Conservation (phyloP, 2,329 filamentous ascomycete species). For the Aspergillus viridinutans region DNA sequence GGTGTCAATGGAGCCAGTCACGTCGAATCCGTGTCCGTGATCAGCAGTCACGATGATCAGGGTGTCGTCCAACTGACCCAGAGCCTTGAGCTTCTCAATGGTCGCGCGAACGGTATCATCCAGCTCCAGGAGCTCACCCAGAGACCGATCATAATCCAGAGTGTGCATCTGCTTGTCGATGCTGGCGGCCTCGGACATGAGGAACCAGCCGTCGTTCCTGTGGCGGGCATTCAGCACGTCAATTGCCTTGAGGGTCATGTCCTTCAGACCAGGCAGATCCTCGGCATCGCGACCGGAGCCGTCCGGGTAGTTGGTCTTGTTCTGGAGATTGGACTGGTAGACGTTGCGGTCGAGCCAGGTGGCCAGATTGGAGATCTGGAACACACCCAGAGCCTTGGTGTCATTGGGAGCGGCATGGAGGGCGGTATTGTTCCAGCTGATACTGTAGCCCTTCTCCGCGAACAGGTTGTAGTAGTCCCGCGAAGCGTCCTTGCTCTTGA, state of each 20-base stretch:
- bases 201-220: constrained; percentile 71
- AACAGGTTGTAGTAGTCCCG: constrained; percentile 67
- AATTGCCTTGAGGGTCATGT: constrained; percentile 85
- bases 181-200: constrained; percentile 81
- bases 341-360: constrained; percentile 86
- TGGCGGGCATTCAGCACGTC: constrained; percentile 67
- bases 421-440: constrained; percentile 70
- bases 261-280: constrained; percentile 78
- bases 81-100: constrained; percentile 62
- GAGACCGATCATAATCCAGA: constrained; percentile 79
- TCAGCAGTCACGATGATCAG: constrained; percentile 79
- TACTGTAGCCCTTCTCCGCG: constrained; percentile 64
- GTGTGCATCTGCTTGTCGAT: constrained; percentile 89
- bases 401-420: constrained; percentile 56
- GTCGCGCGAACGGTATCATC: constrained; percentile 79
- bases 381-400: constrained; percentile 70
- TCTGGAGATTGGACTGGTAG: constrained; percentile 65
- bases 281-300: constrained; percentile 61
- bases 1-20: constrained; percentile 77
- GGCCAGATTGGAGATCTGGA: constrained; percentile 68
- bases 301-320: constrained; percentile 63
- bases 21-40: constrained; percentile 85
- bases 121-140: constrained; percentile 79
- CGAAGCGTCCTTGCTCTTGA: constrained; percentile 53
- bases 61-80: constrained; percentile 68